These are phyloP conservation scores for Hypericum perforatum DNA, from an alignment of 345 rosid genomes.

Conservation along the genomic window DNA sequence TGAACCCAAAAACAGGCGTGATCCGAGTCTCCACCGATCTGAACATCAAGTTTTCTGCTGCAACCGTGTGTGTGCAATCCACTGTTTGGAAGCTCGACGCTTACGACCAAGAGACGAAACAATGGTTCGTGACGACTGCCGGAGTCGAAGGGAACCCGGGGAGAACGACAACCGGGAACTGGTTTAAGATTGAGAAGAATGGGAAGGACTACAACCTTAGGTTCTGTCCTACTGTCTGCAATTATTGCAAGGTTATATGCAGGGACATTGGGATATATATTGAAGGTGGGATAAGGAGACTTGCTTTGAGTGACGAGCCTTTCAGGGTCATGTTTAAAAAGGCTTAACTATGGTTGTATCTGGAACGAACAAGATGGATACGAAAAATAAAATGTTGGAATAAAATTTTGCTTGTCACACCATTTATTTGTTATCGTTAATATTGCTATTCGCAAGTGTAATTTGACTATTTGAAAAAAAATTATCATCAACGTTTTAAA, in stretches of 20 bases:
- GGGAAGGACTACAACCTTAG: conserved; percentile 46
- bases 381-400: too few relatives aligned
- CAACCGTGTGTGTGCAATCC: conserved; percentile 36
- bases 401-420: too few relatives aligned
- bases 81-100: conserved; percentile 38
- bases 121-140: conserved; percentile 35
- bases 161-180: conserved; percentile 28
- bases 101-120: conserved; percentile 27
- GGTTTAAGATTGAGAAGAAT: conserved; percentile 55
- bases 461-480: too few relatives aligned
- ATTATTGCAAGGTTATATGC: conserved; percentile 39
- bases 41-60: conserved; percentile 37
- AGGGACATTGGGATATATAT: conserved; percentile 44
- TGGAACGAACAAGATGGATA: too few relatives aligned
- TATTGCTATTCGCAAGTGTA: too few relatives aligned
- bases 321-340: conserved; percentile 43
- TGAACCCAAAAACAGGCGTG: conserved; percentile 12
- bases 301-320: conserved; percentile 48
- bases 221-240: conserved; percentile 58
- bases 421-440: too few relatives aligned
- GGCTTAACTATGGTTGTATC: conserved; percentile 16
- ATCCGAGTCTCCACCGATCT: conserved; percentile 27
- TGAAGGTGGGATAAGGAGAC: conserved; percentile 29
- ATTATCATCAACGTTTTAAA: too few relatives aligned
- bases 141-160: conserved; percentile 61